Evolutionary conservation across 345 rosid species (phyloP).

Genomic region (Eucalyptus cloeziana): DNA sequence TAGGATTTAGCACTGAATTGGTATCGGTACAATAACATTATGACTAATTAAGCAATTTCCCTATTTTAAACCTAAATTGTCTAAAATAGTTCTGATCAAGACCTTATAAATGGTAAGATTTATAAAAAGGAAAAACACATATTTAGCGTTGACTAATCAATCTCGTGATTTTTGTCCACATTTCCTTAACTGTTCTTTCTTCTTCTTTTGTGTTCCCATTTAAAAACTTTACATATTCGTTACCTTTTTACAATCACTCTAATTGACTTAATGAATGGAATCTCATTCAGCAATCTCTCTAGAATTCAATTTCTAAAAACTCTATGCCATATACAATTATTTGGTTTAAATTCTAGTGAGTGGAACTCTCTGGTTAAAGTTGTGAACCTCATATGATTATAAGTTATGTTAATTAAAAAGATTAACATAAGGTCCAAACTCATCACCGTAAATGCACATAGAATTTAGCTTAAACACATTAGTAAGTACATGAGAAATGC

Average conservation of each 20-base stretch:
- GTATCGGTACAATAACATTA: not conserved
- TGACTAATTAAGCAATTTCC: not conserved
- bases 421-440: not conserved
- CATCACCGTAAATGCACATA: not conserved
- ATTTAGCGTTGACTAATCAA: not conserved
- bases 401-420: not conserved
- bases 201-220: not conserved
- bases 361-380: not conserved
- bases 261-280: not conserved
- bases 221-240: not conserved
- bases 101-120: not conserved
- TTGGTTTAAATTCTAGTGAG: not conserved
- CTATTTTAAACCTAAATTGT: not conserved
- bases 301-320: not conserved
- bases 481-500: not conserved
- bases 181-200: not conserved
- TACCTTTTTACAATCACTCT: not conserved
- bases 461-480: not conserved
- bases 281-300: not conserved
- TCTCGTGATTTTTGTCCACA: not conserved
- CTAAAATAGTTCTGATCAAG: not conserved
- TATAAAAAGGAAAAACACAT: not conserved
- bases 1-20: not conserved
- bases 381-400: not conserved
- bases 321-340: not conserved